Evolutionary conservation across 2,329 filamentous ascomycete genomes (phyloP), one percentile per base, ranked within the genome.

Genomic region (Orbilia blumenaviensis): DNA sequence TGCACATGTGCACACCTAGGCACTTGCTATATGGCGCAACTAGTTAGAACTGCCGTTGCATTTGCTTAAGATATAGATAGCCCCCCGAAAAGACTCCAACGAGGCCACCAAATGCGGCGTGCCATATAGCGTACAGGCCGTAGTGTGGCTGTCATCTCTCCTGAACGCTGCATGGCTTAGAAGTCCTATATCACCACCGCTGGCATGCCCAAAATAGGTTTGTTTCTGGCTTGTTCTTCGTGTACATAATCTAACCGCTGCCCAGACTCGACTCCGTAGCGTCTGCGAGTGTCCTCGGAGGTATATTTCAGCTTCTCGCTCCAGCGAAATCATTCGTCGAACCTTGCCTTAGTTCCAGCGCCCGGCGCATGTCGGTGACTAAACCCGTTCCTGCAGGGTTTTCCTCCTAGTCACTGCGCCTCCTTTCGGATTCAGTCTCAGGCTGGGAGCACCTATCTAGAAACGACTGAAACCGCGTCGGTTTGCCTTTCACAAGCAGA

Each of bases 401-500:
- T 25, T 61, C 18, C 56, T 46, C 41, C 25, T 46, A 46, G 36
- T 25, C 58, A 38, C 54, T 62, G 62, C 69, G 69, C 69, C 69
- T 74, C 62, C 69, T 74, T 62, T 46, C 44, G 50, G 34, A 64
- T 62, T 29, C 38, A 62, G 56, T 48, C 42, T 50, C 32, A 38
- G 44, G 29, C 9, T 27, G 16, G 54, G 10, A 52, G 56, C 56
- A 34, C 50, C 67, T 41, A 48, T 56, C 38, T 50, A 44, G 60
- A 60, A 66, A 46, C 54, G 29, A 67, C 63, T 75, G 71, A 75
- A 75, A 75, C 71, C 71, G 71, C 71, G 63, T 75, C 63, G 34
- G 34, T 23, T 62, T 75, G 50, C 71, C 64, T 16, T 41, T 44
- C 61, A 58, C 36, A 52, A 42, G 27, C 34, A 32, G 23, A 36